These are phyloP conservation scores for Wickerhamiella cacticola DNA, from an alignment of 805 yeast genomes.

Conservation along the genomic window DNA sequence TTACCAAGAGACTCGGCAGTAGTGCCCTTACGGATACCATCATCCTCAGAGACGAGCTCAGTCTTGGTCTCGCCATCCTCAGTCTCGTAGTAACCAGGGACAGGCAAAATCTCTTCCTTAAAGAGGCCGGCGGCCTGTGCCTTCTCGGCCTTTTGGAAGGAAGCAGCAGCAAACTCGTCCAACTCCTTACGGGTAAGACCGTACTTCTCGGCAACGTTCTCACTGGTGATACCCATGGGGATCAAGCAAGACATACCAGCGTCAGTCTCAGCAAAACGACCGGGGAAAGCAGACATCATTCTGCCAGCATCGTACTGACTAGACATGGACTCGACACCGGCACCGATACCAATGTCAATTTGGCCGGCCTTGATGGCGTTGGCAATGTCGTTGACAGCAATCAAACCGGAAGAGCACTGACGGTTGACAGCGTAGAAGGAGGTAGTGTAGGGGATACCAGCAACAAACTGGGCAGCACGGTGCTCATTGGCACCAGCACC, in stretches of 20 bases:
- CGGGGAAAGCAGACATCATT: constrained; percentile 50
- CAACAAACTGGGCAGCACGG: constrained; percentile 81
- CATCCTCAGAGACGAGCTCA: constrained; percentile 52
- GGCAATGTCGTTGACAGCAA: constrained; percentile 83
- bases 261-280: constrained; percentile 31
- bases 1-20: constrained; percentile 64
- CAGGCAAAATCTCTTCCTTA: constrained; percentile 79
- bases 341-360: constrained; percentile 81
- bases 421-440: constrained; percentile 81
- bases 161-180: constrained; percentile 79
- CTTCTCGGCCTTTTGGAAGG: constrained; percentile 70
- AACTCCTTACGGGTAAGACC: constrained; percentile 56
- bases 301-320: constrained; percentile 63
- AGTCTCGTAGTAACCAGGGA: constrained; percentile 46
- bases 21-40: constrained; percentile 83
- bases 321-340: constrained; percentile 94
- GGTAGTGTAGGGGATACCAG: constrained; percentile 72
- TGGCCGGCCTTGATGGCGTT: constrained; percentile 79
- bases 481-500: constrained; percentile 95
- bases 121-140: constrained; percentile 67
- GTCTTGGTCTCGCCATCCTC: constrained; percentile 49
- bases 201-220: constrained; percentile 68
- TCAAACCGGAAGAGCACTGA: constrained; percentile 89
- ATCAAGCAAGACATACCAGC: constrained; percentile 65
- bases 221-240: constrained; percentile 96